These are phyloP conservation scores for Solanum boliviense DNA, from an alignment of 257 asterid genomes.

Conservation along the genomic window DNA sequence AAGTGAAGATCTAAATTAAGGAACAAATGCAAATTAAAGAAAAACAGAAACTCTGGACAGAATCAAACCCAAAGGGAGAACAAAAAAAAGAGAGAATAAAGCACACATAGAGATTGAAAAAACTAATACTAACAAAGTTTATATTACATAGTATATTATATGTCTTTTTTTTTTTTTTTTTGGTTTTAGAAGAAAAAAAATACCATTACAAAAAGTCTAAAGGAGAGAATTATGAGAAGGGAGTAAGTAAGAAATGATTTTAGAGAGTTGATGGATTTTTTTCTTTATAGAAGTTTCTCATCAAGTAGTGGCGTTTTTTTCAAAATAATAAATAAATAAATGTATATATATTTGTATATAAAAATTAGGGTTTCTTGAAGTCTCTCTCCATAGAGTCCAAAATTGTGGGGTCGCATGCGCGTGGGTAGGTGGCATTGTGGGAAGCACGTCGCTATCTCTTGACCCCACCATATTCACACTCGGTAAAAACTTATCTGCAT, in stretches of 20 bases:
- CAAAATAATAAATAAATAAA: background rate
- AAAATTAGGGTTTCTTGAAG: constrained; percentile 35
- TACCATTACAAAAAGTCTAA: background rate
- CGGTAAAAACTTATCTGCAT: background rate
- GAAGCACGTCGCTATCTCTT: constrained; percentile 37
- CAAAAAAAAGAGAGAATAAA: constrained; percentile 1
- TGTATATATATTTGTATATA: background rate
- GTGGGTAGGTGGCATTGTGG: constrained; percentile 23
- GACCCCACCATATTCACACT: constrained; percentile 4
- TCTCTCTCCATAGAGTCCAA: background rate
- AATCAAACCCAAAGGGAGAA: background rate
- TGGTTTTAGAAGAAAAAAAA: background rate
- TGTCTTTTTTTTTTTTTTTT: background rate
- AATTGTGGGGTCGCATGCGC: constrained; percentile 41
- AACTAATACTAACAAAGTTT: background rate
- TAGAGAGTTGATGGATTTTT: background rate
- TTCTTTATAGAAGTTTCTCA: background rate
- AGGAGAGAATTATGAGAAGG: background rate
- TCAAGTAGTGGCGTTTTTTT: background rate
- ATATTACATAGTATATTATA: background rate
- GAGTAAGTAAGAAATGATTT: background rate
- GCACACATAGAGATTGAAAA: constrained; percentile 4
- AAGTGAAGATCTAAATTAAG: constrained; percentile 2
- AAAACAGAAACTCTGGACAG: background rate
- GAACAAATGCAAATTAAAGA: background rate